Evolutionary conservation across 2,329 filamentous ascomycete genomes (phyloP).

Genomic region (Fusarium clavum): DNA sequence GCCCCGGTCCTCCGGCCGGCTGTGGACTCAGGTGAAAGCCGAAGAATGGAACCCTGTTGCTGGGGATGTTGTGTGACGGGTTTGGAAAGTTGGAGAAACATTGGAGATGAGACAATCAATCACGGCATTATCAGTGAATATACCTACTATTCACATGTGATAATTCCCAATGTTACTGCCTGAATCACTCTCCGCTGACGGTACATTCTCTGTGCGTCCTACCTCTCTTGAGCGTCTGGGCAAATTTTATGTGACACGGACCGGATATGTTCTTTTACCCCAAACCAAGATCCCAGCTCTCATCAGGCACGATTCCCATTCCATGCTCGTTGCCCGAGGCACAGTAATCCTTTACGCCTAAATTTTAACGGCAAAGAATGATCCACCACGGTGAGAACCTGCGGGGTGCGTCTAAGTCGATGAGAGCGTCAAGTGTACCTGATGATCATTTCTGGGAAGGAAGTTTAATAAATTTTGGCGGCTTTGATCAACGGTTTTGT

Average conservation of each 20-base stretch:
- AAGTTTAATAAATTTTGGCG: not conserved
- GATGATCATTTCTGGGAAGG: conserved; percentile 18
- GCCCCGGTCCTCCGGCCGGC: conserved; percentile 35
- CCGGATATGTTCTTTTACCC: conserved; percentile 15
- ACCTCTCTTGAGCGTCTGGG: too few species aligned
- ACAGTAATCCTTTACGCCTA: conserved; percentile 5
- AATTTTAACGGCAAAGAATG: conserved; percentile 16
- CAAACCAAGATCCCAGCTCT: conserved; percentile 10
- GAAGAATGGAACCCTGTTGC: conserved; percentile 28
- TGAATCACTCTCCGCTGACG: not conserved
- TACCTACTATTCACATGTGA: not conserved
- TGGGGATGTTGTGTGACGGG: conserved; percentile 22
- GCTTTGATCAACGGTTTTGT: not conserved
- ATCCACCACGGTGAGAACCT: conserved; percentile 35
- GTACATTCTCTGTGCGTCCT: too few species aligned
- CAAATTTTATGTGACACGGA: conserved; percentile 23
- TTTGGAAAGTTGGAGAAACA: conserved; percentile 36
- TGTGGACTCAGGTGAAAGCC: conserved; percentile 36
- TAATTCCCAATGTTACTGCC: not conserved
- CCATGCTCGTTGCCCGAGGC: conserved; percentile 19
- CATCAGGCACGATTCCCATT: not conserved
- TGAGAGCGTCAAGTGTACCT: conserved; percentile 25
- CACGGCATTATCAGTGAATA: not conserved
- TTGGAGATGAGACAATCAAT: conserved; percentile 29
- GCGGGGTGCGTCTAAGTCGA: conserved; percentile 39